Base-by-base conservation (phyloP, 2,329 filamentous ascomycete species). In the Pseudocercospora crystallina region DNA sequence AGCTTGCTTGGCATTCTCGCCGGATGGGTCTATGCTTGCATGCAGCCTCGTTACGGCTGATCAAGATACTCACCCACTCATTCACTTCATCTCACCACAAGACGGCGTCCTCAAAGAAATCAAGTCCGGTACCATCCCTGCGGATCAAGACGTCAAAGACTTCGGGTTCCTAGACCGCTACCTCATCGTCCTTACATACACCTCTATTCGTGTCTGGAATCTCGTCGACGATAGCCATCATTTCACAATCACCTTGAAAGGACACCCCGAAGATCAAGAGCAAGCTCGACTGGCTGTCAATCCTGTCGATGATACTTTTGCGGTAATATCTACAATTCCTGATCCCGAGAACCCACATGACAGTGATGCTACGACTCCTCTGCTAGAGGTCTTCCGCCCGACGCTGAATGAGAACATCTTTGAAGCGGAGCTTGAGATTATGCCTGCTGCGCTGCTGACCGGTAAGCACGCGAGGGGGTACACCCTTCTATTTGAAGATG, bases 1-100 rank as follows among this genome's bases (percentile, higher is more conserved):
- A 51, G 89, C 87, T 11, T 82, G 81, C 38, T 69, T 96, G 35
- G 77, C 84, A 17, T 96, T 89, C 66, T 95, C 90, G 0, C 83
- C 89, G 56, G 90, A 96, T 66, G 89, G 89, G 1, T 95, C 90
- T 10, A 82, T 88, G 2, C 74, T 95, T n/a, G 90, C 89, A 43
- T 83, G 84, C 41, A 75, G 72, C 44, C 56, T 73, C 50, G 67
- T 69, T 30, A 65, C 63, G 4, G 47, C 54, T 12, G 59, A 78
- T 30, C 72, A 73, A 29, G 66, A 73, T 8, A 77, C 52, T 5
- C 51, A 80, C 5, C 83, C 84, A 5, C 75, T 84, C 12, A 77
- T 95, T 9, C 84, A 94, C 62, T 77, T 96, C 46, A 81, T 97
- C 57, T 86, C 96, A 67, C 78, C 87, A 1, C 76, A 80, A 15